Evolutionary conservation across 2,329 filamentous ascomycete genomes (phyloP), one percentile per base, ranked within the genome.

Genomic region (Pseudonectria buxi): DNA sequence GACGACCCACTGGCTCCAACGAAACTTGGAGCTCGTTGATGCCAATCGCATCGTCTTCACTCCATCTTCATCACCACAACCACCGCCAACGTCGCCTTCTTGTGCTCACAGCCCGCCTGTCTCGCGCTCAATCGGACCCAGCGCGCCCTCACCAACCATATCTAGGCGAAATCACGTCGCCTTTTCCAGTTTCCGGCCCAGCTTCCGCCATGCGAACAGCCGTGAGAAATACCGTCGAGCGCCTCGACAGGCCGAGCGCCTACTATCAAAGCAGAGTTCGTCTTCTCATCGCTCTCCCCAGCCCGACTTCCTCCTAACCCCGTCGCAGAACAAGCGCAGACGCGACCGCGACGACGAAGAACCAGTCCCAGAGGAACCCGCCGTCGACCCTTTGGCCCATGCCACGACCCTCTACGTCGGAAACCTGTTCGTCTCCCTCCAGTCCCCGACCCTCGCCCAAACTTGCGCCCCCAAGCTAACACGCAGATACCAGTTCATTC

Each of bases 401-500:
- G 88, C 92, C 27, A 89, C 90, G 7, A 98, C 92, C 0, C 85
- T 98, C 58, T 98, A 98, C 57, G 90, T 98, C 30, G 92, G 92
- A 54, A 98, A 98, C 62, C 72, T 98, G 76, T 94, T 70, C 37
- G 56, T 48, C 16, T n/a, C 34, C 28, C 12, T 41, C 18, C 34
- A 28, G 14, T 26, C 24, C 18, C 6, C n/a, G 7, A 26, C n/a
- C n/a, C n/a, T n/a, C n/a, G n/a, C n/a, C n/a, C n/a, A n/a, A n/a
- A n/a, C n/a, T n/a, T n/a, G n/a, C n/a, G n/a, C n/a, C 26, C 37
- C 40, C 39, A 4, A 10, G 44, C 36, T 38, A 24, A 43, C 43
- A 36, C 43, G 43, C 37, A 44, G 44, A 35, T 15, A 28, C n/a
- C 49, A 88, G 85, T 36, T 94, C 89, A 27, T 95, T 95, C 68